Percentiles rank a stretch among this genome's conserved stretches.
Conservation (phyloP, 2,329 filamentous ascomycete genomes). For the Fusarium chaquense region DNA sequence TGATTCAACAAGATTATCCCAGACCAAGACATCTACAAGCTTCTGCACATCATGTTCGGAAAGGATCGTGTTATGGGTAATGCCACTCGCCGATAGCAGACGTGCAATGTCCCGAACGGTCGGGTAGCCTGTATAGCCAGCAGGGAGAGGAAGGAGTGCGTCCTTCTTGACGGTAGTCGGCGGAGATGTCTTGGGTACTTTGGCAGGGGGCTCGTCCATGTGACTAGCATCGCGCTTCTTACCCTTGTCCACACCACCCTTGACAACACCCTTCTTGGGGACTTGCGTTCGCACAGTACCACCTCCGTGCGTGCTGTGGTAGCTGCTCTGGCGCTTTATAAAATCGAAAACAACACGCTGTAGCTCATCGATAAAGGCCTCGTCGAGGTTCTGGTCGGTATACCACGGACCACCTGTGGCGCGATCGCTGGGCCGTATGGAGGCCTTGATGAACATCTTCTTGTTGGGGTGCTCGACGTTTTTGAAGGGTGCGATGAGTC, state of each 20-base stretch:
- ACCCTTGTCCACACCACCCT: constrained; percentile 59
- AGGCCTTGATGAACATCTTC: constrained; percentile 95
- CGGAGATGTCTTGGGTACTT: constrained; percentile 45
- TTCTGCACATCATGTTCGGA: constrained; percentile 83
- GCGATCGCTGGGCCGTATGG: constrained; percentile 86
- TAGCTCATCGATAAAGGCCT: constrained; percentile 84
- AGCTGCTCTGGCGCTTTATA: constrained; percentile 79
- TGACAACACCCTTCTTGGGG: constrained; percentile 69
- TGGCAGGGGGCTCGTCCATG: constrained; percentile 51
- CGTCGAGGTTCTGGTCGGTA: constrained; percentile 89
- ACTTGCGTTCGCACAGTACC: constrained; percentile 54
- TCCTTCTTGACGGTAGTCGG: constrained; percentile 49
- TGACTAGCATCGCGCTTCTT: constrained; percentile 65
- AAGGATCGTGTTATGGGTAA: constrained; percentile 79
- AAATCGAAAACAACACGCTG: constrained; percentile 79
- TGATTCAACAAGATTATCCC: constrained; percentile 84
- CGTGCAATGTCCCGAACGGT: constrained; percentile 82
- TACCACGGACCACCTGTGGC: constrained; percentile 96
- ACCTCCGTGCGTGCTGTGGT: constrained; percentile 59
- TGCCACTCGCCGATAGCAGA: constrained; percentile 74
- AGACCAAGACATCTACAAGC: constrained; percentile 87
- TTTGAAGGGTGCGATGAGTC: constrained; percentile 88
- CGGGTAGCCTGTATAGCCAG: constrained; percentile 82
- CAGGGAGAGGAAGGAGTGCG: constrained; percentile 65
- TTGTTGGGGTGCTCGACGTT: constrained; percentile 90